Percentiles rank a stretch among this genome's conserved stretches.
These are phyloP conservation scores for Aphanoascus verrucosus DNA, from an alignment of 2,329 filamentous ascomycete genomes.

Conservation along the genomic window DNA sequence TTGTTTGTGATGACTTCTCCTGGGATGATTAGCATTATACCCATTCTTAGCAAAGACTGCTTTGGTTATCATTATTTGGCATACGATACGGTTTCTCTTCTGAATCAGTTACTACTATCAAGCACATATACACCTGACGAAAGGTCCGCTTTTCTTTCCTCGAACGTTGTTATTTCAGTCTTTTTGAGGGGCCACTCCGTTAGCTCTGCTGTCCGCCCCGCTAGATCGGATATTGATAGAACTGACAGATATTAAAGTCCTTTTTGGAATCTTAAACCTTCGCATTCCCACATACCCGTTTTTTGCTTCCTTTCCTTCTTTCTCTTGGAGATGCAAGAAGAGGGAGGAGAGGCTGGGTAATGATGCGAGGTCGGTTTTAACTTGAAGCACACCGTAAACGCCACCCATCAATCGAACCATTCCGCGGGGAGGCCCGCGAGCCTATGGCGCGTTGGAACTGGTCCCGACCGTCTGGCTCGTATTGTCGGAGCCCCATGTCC, in stretches of 20 bases:
- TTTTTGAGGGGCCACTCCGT: no score
- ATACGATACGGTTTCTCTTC: not conserved
- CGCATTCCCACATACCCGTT: not conserved
- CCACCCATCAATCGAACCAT: not conserved
- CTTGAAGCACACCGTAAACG: not conserved
- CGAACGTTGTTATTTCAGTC: no score
- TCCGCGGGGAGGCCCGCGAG: not conserved
- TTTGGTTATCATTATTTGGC: slow-evolving; percentile 1
- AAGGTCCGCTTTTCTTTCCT: no score
- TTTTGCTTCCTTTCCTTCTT: not conserved
- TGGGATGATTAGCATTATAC: slow-evolving; percentile 10
- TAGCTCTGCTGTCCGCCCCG: not conserved
- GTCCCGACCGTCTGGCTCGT: slow-evolving; percentile 7
- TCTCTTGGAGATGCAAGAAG: not conserved
- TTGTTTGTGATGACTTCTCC: not conserved
- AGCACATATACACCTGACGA: no score
- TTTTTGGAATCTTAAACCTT: not conserved
- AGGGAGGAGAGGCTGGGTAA: not conserved
- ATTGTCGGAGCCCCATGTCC: not conserved
- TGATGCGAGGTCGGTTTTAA: slow-evolving; percentile 1
- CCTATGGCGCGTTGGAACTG: not conserved
- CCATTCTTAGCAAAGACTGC: slow-evolving; percentile 9
- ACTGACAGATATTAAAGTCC: not conserved
- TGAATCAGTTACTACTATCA: not conserved
- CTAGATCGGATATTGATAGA: slow-evolving; percentile 1